Evolutionary conservation across 345 rosid genomes (phyloP), one percentile per base, ranked within the genome.

Genomic region (Viola odorata): DNA sequence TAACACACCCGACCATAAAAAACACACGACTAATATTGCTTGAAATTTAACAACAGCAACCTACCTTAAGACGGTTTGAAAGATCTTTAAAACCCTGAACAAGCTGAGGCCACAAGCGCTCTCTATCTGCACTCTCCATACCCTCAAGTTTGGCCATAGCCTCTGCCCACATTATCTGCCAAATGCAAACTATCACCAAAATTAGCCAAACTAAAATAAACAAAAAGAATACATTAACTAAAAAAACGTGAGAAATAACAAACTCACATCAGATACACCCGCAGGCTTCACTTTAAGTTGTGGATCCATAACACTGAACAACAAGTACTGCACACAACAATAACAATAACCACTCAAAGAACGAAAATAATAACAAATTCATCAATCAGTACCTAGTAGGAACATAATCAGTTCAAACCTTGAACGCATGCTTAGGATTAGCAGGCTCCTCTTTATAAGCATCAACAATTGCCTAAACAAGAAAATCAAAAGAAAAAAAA

Each of bases 91-190:
- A 90, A 63, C 97, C 97, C 58, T 82, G 91, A 69, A 88, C 91
- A 80, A 91, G 99, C 77, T 94, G 95, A 67, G 99, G 97, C 96
- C 97, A 94, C 45, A 94, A 74, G 51, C 99, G 95, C 73, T 90
- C 99, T 44, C 99, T 76, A 59, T 91, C 95, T 14, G 79, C 61
- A 58, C 88, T 83, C 66, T 91, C 96, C 99, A 94, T 91, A 40
- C 97, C 96, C 78, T 91, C 97, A 56, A 94, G 82, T 71, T 91
- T 94, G 36, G 82, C 77, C 92, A 86, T 86, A 13, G 97, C 92
- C 81, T 94, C 99, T 6, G 87, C 92, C 97, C 96, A 94, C 97
- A 86, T 88, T 49, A 88, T 91, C 99, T 94, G 65, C 74, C 81
- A 41, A 65, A 71, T 45, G 67, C 75, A 78, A 81, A 80, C 78